Evolutionary conservation across 2,329 filamentous ascomycete species (phyloP), one percentile per base, ranked within the genome.

Genomic region (Aspergillus hiratsukae): DNA sequence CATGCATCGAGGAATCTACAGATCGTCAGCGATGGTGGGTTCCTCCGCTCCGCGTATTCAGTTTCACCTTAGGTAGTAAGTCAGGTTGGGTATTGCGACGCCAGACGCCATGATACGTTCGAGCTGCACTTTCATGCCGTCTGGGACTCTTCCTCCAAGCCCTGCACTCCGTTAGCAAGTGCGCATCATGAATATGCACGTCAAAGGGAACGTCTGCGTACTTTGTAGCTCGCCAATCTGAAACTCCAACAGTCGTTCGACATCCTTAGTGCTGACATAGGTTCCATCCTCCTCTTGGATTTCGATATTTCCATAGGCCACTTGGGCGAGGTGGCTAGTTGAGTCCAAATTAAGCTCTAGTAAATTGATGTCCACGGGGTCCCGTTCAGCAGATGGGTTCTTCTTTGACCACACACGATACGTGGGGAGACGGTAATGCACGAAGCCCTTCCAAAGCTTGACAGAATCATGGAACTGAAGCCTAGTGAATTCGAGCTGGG

Each of bases 151-250:
- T 57, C 83, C 88, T 9, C 93, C 93, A 62, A 88, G 83, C 69
- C 85, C 87, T 90, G 55, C 3, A 53, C 49, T 31, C n/a, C 0
- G 53, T 73, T 60, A 75, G 63, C 29, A 40, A 27, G 9, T 28
- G 31, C 7, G 5, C 14, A 37, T 19, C 48, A 48, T 9, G n/a
- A 23, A 48, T 27, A 50, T 2, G 2, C 29, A 6, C 7, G 5
- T 23, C 8, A n/a, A 17, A 7, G 6, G 10, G 29, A 17, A 49
- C 73, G 78, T 67, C 9, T 19, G 58, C 66, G 35, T 75, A 87
- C 88, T 89, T 70, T 97, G 92, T 76, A 97, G 85, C 70, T 91
- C 86, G 61, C 90, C 87, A 40, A 97, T 87, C 68, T 96, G 92
- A 64, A 94, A 95, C 63, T 95, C 90, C 21, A 97, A 76, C 28